These are phyloP conservation scores for Boletellus emodensis DNA, from an alignment of 768 basidiomycete genomes.

Conservation along the genomic window DNA sequence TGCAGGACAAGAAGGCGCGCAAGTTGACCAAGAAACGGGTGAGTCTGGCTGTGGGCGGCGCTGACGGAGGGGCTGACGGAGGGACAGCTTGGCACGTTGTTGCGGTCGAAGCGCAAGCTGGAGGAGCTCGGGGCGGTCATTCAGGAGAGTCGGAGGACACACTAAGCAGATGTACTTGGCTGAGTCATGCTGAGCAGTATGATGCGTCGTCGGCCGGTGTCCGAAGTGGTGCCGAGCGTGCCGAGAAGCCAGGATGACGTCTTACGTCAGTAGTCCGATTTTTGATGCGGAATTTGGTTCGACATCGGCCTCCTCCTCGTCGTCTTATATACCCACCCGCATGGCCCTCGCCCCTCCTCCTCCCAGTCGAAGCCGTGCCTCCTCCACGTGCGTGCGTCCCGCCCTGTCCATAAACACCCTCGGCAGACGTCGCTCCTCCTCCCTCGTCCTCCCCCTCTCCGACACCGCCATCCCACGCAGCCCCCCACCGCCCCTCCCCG, in stretches of 20 bases:
- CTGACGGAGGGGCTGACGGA: background rate
- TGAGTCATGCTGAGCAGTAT: conserved; percentile 12
- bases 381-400: conserved; percentile 55
- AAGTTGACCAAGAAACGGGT: conserved; percentile 99
- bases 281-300: conserved; percentile 14
- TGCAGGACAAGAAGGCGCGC: conserved; percentile 96
- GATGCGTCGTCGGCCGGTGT: background rate
- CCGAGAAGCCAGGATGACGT: conserved; percentile 19
- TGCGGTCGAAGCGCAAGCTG: conserved; percentile 98
- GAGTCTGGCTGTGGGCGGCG: conserved; percentile 30
- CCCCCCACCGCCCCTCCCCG: conserved; percentile 10
- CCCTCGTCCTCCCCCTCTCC: conserved; percentile 35
- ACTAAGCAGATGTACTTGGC: conserved; percentile 30
- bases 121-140: conserved; percentile 93
- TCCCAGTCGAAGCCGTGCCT: conserved; percentile 50
- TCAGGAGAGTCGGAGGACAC: conserved; percentile 84
- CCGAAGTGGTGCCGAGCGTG: background rate
- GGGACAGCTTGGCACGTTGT: conserved; percentile 85
- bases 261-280: conserved; percentile 24
- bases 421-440: conserved; percentile 52
- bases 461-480: background rate
- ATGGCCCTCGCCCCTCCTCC: conserved; percentile 38
- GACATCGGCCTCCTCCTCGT: background rate
- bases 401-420: conserved; percentile 49
- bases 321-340: conserved; percentile 2